Evolutionary conservation across 441 rosid genomes (phyloP).

Genomic region (Erysimum cheiri): DNA sequence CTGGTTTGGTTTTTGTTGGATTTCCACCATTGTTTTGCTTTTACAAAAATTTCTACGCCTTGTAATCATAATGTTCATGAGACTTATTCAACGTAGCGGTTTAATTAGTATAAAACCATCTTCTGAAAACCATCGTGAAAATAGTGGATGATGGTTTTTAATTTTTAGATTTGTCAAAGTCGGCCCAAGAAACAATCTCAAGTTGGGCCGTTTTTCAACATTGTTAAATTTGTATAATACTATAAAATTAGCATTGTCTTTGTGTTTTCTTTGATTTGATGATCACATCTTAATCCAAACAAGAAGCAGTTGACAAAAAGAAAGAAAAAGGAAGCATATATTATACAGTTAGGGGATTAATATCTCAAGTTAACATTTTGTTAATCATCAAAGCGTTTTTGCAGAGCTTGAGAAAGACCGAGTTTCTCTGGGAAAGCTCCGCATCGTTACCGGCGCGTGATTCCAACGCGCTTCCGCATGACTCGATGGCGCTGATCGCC

Average conservation of each 20-base stretch:
- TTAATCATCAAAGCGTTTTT: slow-evolving; percentile 42
- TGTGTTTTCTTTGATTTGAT: neutral
- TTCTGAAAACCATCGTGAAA: too few species aligned
- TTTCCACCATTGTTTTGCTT: slow-evolving; percentile 25
- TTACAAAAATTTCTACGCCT: slow-evolving; percentile 15
- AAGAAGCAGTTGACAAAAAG: neutral
- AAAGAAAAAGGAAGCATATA: neutral
- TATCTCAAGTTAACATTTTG: slow-evolving; percentile 28
- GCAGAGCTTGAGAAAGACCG: slow-evolving; percentile 31
- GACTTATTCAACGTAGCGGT: neutral
- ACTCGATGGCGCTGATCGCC: slow-evolving; percentile 39
- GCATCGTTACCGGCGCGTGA: slow-evolving; percentile 24
- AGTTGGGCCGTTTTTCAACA: neutral
- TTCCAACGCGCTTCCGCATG: slow-evolving; percentile 29
- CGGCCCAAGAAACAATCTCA: neutral
- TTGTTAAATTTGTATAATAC: neutral
- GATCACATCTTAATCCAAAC: neutral
- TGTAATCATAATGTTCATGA: slow-evolving; percentile 18
- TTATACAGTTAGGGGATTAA: neutral
- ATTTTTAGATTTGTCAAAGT: too few species aligned
- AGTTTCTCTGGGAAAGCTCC: slow-evolving; percentile 25
- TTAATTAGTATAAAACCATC: neutral
- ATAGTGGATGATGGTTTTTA: too few species aligned
- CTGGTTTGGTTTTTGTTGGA: slow-evolving; percentile 29
- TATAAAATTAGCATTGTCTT: neutral